Evolutionary conservation across 140 eudicot genomes (phyloP).

Genomic region (Oenanthe javanica): DNA sequence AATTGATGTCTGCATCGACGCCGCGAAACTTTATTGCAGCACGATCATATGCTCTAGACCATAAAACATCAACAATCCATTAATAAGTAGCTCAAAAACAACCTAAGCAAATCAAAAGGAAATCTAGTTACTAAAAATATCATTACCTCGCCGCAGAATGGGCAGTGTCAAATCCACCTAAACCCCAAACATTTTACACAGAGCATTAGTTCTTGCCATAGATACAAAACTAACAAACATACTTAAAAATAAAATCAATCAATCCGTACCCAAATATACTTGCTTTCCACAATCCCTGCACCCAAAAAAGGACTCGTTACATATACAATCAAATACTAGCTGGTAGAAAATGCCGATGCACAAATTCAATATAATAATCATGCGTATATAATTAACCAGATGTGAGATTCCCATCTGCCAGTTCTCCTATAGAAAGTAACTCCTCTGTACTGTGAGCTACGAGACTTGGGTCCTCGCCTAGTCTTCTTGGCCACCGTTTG

Average conservation of each 20-base stretch:
- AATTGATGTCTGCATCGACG: constrained; percentile 65
- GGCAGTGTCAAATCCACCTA: constrained; percentile 95
- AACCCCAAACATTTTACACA: constrained; percentile 4
- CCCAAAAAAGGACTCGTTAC: constrained; percentile 14
- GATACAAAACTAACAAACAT: constrained; percentile 16
- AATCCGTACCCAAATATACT: constrained; percentile 71
- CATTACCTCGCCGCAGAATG: constrained; percentile 87
- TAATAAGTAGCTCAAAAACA: neutral
- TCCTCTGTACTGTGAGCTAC: constrained; percentile 88
- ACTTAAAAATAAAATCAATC: neutral
- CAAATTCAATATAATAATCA: neutral
- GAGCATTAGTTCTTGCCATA: constrained; percentile 13
- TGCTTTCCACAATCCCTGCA: constrained; percentile 98
- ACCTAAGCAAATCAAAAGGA: neutral
- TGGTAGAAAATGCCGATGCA: neutral
- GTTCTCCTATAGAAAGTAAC: constrained; percentile 80
- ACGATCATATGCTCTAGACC: constrained; percentile 65
- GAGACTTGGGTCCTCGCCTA: constrained; percentile 79
- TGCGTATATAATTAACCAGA: constrained; percentile 37
- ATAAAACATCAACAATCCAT: neutral
- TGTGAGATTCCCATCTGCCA: constrained; percentile 93
- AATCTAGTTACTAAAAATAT: neutral
- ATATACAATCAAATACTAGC: neutral
- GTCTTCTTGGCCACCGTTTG: constrained; percentile 47
- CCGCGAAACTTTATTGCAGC: constrained; percentile 74